Evolutionary conservation across 208 protist species (phyloP).

Genomic region (Wallacemonas sp.): DNA sequence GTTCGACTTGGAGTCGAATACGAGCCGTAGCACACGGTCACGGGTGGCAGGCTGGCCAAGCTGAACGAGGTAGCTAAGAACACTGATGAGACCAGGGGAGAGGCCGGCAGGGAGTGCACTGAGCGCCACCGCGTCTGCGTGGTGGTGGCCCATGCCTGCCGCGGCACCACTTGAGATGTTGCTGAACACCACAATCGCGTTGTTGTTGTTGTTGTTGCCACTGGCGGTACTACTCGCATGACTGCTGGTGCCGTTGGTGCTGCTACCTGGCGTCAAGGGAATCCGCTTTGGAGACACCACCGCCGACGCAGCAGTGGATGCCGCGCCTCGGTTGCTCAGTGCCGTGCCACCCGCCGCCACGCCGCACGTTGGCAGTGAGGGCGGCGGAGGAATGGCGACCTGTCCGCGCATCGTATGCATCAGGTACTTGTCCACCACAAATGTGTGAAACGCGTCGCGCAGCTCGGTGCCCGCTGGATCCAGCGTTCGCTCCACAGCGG

Average conservation of each 20-base stretch:
- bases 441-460: slow-evolving; percentile 62
- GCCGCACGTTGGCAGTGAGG: background rate
- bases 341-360: slow-evolving; percentile 4
- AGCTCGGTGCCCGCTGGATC: slow-evolving; percentile 35
- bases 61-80: slow-evolving; percentile 59
- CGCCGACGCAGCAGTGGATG: too few relatives aligned
- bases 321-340: too few relatives aligned
- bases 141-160: background rate
- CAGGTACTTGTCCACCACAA: slow-evolving; percentile 73
- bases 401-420: slow-evolving; percentile 31
- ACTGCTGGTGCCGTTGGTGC: too few relatives aligned
- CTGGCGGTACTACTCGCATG: too few relatives aligned
- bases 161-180: slow-evolving; percentile 10
- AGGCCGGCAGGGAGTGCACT: slow-evolving; percentile 42
- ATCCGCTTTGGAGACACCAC: too few relatives aligned
- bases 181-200: slow-evolving; percentile 42
- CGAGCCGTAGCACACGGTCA: slow-evolving; percentile 44
- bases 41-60: slow-evolving; percentile 44
- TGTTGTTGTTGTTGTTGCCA: slow-evolving; percentile 4
- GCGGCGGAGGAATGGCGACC: slow-evolving; percentile 40
- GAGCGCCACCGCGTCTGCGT: slow-evolving; percentile 9
- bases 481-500: slow-evolving; percentile 37
- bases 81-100: slow-evolving; percentile 47
- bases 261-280: too few relatives aligned
- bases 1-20: slow-evolving; percentile 62